phyloP scores from a whole-genome alignment of 1,284 basidiomycete genomes.

The Fistulinella cinereoalba region DNA sequence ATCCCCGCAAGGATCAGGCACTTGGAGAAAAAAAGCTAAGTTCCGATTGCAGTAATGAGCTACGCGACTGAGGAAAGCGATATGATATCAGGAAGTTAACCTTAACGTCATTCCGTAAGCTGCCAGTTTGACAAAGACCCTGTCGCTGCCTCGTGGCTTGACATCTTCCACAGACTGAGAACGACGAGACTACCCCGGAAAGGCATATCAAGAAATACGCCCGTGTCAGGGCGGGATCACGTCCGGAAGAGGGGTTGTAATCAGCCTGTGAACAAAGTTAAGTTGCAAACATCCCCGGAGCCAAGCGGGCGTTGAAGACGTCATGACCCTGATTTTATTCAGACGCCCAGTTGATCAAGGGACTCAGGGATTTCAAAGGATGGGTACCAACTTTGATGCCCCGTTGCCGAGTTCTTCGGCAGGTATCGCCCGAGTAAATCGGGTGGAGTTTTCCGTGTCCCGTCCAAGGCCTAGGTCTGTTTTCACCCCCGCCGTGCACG shows the following conservation, averaged over 20 bases:
- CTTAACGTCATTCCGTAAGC: constrained; percentile 26
- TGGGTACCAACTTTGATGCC: constrained; percentile 1
- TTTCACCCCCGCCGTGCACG: too few species aligned
- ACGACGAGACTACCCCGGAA: constrained; percentile 7
- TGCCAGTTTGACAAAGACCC: constrained; percentile 14
- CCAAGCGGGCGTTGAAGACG: constrained; percentile 16
- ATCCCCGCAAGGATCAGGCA: constrained; percentile 29
- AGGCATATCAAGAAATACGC: constrained; percentile 19
- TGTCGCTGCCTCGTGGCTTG: constrained; percentile 23
- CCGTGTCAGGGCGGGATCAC: constrained; percentile 11
- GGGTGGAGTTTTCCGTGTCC: constrained; percentile 4
- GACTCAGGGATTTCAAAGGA: constrained; percentile 10
- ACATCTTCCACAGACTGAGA: constrained; percentile 5
- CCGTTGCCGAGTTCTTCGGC: constrained; percentile 15
- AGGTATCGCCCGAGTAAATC: constrained; percentile 6
- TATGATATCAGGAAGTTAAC: constrained; percentile 27
- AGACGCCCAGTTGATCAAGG: constrained; percentile 10
- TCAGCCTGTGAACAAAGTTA: constrained; percentile 24
- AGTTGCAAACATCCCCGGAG: constrained; percentile 14
- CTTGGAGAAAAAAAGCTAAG: constrained; percentile 6
- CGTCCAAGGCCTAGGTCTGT: not conserved
- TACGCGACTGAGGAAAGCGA: constrained; percentile 9
- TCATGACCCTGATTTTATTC: constrained; percentile 30
- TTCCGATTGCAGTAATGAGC: constrained; percentile 18
- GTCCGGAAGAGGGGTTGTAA: constrained; percentile 9